Evolutionary conservation across 2,329 filamentous ascomycete species (phyloP), one percentile per base, ranked within the genome.

Genomic region (Colletotrichum karsti): DNA sequence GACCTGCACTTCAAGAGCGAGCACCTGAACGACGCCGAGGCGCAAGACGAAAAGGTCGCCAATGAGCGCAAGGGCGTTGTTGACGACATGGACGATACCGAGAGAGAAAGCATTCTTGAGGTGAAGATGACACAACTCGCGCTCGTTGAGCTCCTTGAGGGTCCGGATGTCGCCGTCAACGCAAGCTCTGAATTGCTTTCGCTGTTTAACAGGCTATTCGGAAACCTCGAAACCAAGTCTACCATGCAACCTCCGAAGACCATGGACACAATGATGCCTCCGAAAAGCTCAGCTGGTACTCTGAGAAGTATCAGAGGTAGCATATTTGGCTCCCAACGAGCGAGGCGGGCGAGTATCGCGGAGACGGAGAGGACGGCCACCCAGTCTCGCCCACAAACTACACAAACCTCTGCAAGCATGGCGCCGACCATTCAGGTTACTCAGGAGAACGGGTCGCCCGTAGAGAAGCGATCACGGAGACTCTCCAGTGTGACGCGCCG

Each of bases 111-210:
- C 54, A 91, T 99, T 44, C 81, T 99, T n/a, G 93, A 98, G 78
- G 90, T 98, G 69, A 97, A 97, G 78, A 97, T 98, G 89, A 98
- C 95, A 10, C 95, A 98, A 75, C 84, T 99, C 67, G 88, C 92
- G 4, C 86, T 99, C 20, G 80, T 96, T 4, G 95, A 98, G 79
- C 82, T 96, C 15, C 82, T 93, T 4, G 94, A 98, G 76, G 94
- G 94, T 1, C 90, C 94, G 0, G 91, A 93, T 65, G 89, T 91
- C 63, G 95, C 96, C 18, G 93, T 98, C 56, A 97, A 97, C 76
- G 91, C 92, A 68, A 95, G 93, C 76, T 90, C 93, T 71, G 94
- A 98, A 78, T 84, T 99, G 41, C 82, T 99, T 20, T 90, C 90
- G 15, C 83, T 98, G 1, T 99, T 96, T 76, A 88, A 90, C 3